Evolutionary conservation across 2,329 filamentous ascomycete genomes (phyloP).

Genomic region (Ophiosphaerella narmari): DNA sequence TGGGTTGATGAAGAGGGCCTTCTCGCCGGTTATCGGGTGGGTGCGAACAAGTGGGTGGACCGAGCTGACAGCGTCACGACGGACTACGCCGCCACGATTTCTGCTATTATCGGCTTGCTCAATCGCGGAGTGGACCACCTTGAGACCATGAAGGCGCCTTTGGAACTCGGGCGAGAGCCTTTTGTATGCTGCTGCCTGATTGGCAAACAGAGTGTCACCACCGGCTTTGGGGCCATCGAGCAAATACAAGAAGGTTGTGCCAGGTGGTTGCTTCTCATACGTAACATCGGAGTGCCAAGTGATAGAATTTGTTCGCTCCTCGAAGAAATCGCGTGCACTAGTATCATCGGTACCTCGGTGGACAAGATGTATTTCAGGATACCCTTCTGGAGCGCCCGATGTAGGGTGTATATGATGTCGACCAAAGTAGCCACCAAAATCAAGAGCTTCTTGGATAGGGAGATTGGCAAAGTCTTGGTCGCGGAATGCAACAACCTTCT

Average conservation of each 20-base stretch:
- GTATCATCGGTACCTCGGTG: slow-evolving; percentile 72
- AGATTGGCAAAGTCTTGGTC: slow-evolving; percentile 70
- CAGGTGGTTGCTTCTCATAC: slow-evolving; percentile 86
- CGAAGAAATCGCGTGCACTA: slow-evolving; percentile 65
- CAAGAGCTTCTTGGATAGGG: slow-evolving; percentile 70
- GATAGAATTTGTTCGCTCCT: slow-evolving; percentile 74
- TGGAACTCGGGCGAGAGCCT: slow-evolving; percentile 79
- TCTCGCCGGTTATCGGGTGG: slow-evolving; percentile 80
- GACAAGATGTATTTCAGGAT: slow-evolving; percentile 78
- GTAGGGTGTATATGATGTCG: slow-evolving; percentile 82
- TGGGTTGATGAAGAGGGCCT: slow-evolving; percentile 80
- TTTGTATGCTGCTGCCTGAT: slow-evolving; percentile 80
- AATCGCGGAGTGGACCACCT: slow-evolving; percentile 73
- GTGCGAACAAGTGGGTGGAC: slow-evolving; percentile 80
- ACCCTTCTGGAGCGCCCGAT: slow-evolving; percentile 72
- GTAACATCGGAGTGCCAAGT: slow-evolving; percentile 91
- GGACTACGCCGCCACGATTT: slow-evolving; percentile 70
- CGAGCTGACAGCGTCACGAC: slow-evolving; percentile 74
- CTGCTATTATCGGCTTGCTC: slow-evolving; percentile 77
- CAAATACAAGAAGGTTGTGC: slow-evolving; percentile 86
- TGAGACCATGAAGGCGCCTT: slow-evolving; percentile 77
- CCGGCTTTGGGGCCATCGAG: slow-evolving; percentile 81
- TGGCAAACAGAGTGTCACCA: slow-evolving; percentile 83
- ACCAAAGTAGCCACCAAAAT: slow-evolving; percentile 76
- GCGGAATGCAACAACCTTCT: slow-evolving; percentile 77